Evolutionary conservation across 2,329 filamentous ascomycete genomes (phyloP).

Genomic region (Aspergillus sojae): DNA sequence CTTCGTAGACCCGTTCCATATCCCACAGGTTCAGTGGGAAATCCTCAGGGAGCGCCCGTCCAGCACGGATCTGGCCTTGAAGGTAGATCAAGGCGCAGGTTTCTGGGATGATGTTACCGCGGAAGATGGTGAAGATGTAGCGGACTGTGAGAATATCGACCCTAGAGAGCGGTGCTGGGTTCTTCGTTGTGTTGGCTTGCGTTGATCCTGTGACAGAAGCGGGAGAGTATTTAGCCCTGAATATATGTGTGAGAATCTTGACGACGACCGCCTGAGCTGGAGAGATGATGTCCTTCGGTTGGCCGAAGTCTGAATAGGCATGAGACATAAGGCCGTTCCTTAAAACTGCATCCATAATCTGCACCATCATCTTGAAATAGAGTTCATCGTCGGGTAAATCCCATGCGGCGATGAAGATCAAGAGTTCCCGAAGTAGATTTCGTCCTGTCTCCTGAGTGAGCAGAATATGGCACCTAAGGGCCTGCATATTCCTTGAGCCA

Average conservation of each 20-base stretch:
- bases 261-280: conserved; percentile 92
- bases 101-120: conserved; percentile 88
- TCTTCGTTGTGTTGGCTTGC: conserved; percentile 59
- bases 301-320: conserved; percentile 86
- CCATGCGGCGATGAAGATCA: conserved; percentile 97
- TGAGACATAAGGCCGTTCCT: conserved; percentile 88
- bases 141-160: conserved; percentile 72
- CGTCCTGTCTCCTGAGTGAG: conserved; percentile 87
- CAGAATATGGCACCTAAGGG: conserved; percentile 85
- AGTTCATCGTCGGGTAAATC: conserved; percentile 90
- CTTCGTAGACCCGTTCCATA: conserved; percentile 95
- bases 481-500: conserved; percentile 76
- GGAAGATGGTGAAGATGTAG: conserved; percentile 90
- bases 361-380: conserved; percentile 94
- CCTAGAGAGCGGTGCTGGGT: conserved; percentile 56
- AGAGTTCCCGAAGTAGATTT: conserved; percentile 82
- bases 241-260: conserved; percentile 87
- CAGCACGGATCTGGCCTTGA: conserved; percentile 83
- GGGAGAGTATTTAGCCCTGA: conserved; percentile 64
- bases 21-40: conserved; percentile 97
- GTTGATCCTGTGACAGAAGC: conserved; percentile 47
- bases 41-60: conserved; percentile 74
- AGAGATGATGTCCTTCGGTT: conserved; percentile 94
- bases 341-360: conserved; percentile 91
- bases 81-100: conserved; percentile 93